phyloP scores from a whole-genome alignment of 2,329 filamentous ascomycete genomes.

The Neofusicoccum kwambonambiense region DNA sequence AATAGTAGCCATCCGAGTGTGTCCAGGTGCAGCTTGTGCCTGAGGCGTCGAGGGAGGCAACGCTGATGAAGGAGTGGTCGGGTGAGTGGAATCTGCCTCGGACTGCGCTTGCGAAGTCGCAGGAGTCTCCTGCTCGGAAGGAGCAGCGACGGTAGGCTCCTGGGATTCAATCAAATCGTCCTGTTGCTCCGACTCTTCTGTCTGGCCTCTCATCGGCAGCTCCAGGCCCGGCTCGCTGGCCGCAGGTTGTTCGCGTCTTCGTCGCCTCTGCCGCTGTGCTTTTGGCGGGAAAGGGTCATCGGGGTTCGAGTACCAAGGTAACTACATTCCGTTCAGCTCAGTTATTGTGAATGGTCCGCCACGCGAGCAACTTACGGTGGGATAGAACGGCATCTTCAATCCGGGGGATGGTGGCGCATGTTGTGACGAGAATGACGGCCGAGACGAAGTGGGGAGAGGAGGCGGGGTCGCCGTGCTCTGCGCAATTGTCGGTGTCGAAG shows the following conservation, averaged over 20 bases:
- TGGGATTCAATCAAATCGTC: slow-evolving; percentile 40
- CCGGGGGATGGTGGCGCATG: slow-evolving; percentile 24
- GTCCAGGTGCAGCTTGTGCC: slow-evolving; percentile 33
- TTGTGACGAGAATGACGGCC: slow-evolving; percentile 25
- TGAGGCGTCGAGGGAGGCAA: slow-evolving; percentile 33
- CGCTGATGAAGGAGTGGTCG: slow-evolving; percentile 56
- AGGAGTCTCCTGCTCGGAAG: slow-evolving; percentile 55
- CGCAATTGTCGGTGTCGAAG: slow-evolving; percentile 33
- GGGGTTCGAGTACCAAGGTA: slow-evolving; percentile 62
- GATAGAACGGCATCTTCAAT: slow-evolving; percentile 47
- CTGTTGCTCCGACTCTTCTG: slow-evolving; percentile 32
- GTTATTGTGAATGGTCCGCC: neutral
- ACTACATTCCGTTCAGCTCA: slow-evolving; percentile 30
- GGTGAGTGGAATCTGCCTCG: slow-evolving; percentile 54
- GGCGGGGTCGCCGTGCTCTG: slow-evolving; percentile 32
- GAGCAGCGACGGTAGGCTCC: slow-evolving; percentile 44
- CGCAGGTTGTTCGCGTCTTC: slow-evolving; percentile 40
- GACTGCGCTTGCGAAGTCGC: slow-evolving; percentile 59
- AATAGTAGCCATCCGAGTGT: slow-evolving; percentile 44
- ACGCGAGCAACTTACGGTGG: slow-evolving; percentile 41
- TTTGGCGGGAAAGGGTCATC: slow-evolving; percentile 55
- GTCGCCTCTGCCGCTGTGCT: slow-evolving; percentile 46
- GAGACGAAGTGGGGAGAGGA: slow-evolving; percentile 25
- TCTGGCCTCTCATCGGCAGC: slow-evolving; percentile 50
- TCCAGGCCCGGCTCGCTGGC: slow-evolving; percentile 44